A percentile compares a stretch with the other conserved stretches of the same genome.
Evolutionary conservation across 345 rosid genomes (phyloP).

Genomic region (Arabidopsis arenosa): DNA sequence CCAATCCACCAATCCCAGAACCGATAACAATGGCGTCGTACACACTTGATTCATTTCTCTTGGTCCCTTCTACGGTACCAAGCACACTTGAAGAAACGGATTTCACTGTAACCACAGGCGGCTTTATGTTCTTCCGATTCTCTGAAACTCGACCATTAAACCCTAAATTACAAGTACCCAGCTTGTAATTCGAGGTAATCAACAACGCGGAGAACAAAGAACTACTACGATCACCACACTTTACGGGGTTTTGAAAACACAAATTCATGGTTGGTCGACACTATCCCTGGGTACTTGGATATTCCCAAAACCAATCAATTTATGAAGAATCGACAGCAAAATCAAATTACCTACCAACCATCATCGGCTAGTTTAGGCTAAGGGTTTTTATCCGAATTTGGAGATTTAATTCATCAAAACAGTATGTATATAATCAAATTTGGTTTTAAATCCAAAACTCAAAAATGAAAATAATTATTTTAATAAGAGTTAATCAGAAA

Average conservation of each 20-base stretch:
- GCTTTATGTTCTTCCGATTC: conserved; percentile 32
- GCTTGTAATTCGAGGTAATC: conserved; percentile 22
- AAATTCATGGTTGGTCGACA: conserved; percentile 35
- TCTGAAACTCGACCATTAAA: conserved; percentile 16
- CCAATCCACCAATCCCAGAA: conserved; percentile 92
- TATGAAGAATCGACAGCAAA: background rate
- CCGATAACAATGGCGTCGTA: conserved; percentile 93
- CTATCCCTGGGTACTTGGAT: background rate
- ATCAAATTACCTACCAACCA: background rate
- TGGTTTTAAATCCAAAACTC: too few species aligned
- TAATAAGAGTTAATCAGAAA: too few species aligned
- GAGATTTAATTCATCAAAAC: conserved; percentile 1
- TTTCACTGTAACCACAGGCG: background rate
- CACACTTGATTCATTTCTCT: conserved; percentile 40
- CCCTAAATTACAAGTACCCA: conserved; percentile 4
- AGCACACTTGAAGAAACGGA: conserved; percentile 33
- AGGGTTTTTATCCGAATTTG: conserved; percentile 19
- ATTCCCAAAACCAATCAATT: conserved; percentile 21
- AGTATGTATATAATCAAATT: too few species aligned
- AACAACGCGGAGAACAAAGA: conserved; percentile 25
- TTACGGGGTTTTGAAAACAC: conserved; percentile 29
- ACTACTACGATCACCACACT: background rate
- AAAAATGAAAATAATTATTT: too few species aligned
- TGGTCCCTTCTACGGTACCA: conserved; percentile 43
- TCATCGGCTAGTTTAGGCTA: conserved; percentile 1